A percentile compares a stretch with the other conserved stretches of the same genome.
These are phyloP conservation scores for Exophiala sp. DNA, from an alignment of 2,329 filamentous ascomycete species.

Conservation along the genomic window DNA sequence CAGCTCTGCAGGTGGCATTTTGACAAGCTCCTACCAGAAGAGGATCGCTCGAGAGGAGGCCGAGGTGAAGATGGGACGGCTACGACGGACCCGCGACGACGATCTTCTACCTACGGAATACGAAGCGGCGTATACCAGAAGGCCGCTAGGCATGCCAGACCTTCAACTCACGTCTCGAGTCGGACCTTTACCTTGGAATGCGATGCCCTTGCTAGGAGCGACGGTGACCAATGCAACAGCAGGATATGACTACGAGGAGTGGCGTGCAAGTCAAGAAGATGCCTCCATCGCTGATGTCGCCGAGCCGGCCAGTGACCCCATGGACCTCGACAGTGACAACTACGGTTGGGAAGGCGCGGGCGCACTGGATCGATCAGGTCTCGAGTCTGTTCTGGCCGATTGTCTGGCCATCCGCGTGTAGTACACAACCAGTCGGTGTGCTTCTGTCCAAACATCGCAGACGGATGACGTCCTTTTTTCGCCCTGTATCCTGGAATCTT, in stretches of 20 bases:
- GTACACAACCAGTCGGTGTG: background rate
- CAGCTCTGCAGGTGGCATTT: conserved; percentile 63
- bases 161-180: conserved; percentile 69
- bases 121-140: conserved; percentile 65
- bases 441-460: too few relatives aligned
- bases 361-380: conserved; percentile 10
- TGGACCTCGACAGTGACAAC: conserved; percentile 44
- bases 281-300: conserved; percentile 14
- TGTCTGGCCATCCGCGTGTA: conserved; percentile 23
- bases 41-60: conserved; percentile 73
- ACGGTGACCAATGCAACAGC: conserved; percentile 65
- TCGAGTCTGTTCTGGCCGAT: conserved; percentile 42
- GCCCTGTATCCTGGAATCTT: too few relatives aligned
- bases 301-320: conserved; percentile 23
- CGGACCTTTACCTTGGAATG: conserved; percentile 66
- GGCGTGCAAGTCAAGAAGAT: conserved; percentile 38
- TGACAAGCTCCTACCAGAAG: conserved; percentile 70
- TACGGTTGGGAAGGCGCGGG: conserved; percentile 60
- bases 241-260: conserved; percentile 68
- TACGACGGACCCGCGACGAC: conserved; percentile 62
- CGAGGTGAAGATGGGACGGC: conserved; percentile 63
- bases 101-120: conserved; percentile 76
- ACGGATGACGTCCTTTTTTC: too few relatives aligned
- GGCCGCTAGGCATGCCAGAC: conserved; percentile 70
- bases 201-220: conserved; percentile 69